Conservation (phyloP, 805 yeast genomes). For the Kodamaea fukazawae region DNA sequence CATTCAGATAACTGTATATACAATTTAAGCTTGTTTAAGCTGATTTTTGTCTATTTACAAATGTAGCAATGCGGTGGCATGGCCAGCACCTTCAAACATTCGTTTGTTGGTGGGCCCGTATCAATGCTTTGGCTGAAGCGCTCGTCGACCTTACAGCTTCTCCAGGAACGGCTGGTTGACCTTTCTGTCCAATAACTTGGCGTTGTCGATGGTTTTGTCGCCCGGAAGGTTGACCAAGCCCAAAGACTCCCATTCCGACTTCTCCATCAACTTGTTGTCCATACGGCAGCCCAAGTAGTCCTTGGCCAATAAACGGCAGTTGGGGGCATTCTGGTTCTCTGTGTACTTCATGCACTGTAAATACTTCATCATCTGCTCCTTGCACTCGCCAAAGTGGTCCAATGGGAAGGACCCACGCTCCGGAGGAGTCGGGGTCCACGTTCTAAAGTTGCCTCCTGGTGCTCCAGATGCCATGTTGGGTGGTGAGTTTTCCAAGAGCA, state of each 20-base stretch:
- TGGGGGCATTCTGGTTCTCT: slow-evolving; percentile 82
- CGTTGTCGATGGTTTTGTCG: slow-evolving; percentile 15
- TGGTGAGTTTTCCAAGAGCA: background rate
- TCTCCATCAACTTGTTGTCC: slow-evolving; percentile 59
- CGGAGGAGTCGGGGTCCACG: slow-evolving; percentile 84
- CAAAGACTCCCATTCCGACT: slow-evolving; percentile 42
- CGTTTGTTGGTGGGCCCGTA: too few relatives aligned
- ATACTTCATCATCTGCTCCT: slow-evolving; percentile 68
- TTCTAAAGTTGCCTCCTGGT: slow-evolving; percentile 24
- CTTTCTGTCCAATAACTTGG: slow-evolving; percentile 7
- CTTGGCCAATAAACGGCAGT: slow-evolving; percentile 83
- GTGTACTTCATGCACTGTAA: slow-evolving; percentile 75
- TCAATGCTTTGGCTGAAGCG: too few relatives aligned
- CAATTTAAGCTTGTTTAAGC: too few relatives aligned
- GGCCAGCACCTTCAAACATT: too few relatives aligned
- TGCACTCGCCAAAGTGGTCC: slow-evolving; percentile 86
- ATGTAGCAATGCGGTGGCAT: too few relatives aligned
- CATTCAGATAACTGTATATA: too few relatives aligned
- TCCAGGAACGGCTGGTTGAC: slow-evolving; percentile 3
- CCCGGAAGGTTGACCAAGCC: slow-evolving; percentile 44
- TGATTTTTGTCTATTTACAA: too few relatives aligned
- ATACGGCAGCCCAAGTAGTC: slow-evolving; percentile 81
- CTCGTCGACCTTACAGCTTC: too few relatives aligned
- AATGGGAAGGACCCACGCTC: slow-evolving; percentile 95
- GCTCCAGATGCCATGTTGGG: slow-evolving; percentile 36